phyloP scores from a whole-genome alignment of 2,329 filamentous ascomycete species.

The Huntiella bhutanensis region DNA sequence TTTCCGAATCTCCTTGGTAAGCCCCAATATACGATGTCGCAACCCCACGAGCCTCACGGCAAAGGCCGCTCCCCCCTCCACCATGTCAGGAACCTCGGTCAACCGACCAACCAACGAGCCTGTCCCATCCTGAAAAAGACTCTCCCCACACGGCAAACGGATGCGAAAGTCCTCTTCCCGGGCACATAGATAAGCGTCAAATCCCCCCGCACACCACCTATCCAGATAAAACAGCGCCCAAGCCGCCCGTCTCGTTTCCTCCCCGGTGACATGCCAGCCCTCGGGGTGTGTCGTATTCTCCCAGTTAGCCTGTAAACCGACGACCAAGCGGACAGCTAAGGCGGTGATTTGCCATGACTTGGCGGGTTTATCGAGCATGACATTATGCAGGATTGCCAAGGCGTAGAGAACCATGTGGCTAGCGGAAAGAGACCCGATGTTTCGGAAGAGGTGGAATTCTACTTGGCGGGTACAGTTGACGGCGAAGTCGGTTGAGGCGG shows the following conservation, averaged over 20 bases:
- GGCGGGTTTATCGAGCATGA: conserved; percentile 20
- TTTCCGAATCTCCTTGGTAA: conserved; percentile 13
- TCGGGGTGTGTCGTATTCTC: conserved; percentile 12
- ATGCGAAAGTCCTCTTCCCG: conserved; percentile 22
- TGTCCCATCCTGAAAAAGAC: conserved; percentile 16
- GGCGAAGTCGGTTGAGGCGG: conserved; percentile 19
- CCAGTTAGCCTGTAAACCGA: conserved; percentile 23
- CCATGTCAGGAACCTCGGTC: too few relatives aligned
- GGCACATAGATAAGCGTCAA: conserved; percentile 22
- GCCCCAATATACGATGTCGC: conserved; percentile 19
- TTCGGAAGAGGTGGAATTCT: conserved; percentile 22
- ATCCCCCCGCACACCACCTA: conserved; percentile 21
- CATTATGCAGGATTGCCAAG: conserved; percentile 20
- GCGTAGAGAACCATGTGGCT: conserved; percentile 19
- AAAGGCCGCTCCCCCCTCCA: too few relatives aligned
- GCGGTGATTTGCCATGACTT: conserved; percentile 24
- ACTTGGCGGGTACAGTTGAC: conserved; percentile 22
- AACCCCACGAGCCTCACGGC: conserved; percentile 10
- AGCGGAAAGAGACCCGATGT: conserved; percentile 22
- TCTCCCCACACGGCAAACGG: conserved; percentile 19
- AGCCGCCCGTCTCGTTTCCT: conserved; percentile 17
- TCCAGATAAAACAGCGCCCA: conserved; percentile 24
- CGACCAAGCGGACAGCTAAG: conserved; percentile 20
- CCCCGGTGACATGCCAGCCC: too few relatives aligned
- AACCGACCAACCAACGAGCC: too few relatives aligned